These are phyloP conservation scores for Suillus weaverae DNA, from an alignment of 768 basidiomycete species.

Conservation along the genomic window DNA sequence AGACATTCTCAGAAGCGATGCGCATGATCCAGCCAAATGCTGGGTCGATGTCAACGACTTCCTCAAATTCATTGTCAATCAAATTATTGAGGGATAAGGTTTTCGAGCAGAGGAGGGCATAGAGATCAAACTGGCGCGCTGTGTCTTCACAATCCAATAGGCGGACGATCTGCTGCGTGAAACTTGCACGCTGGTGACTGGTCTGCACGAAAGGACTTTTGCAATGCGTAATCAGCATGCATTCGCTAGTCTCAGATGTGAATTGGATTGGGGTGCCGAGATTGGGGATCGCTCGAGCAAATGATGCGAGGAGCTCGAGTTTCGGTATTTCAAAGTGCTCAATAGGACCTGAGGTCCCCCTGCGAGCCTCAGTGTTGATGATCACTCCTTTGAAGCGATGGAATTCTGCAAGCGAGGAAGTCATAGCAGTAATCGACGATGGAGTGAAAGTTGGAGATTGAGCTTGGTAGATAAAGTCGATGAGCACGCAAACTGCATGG, in stretches of 20 bases:
- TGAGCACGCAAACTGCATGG: constrained; percentile 33
- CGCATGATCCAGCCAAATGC: neutral
- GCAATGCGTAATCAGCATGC: constrained; percentile 31
- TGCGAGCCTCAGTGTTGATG: constrained; percentile 26
- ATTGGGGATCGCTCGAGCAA: neutral
- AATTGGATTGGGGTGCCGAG: constrained; percentile 35
- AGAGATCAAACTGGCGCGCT: constrained; percentile 24
- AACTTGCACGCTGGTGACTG: constrained; percentile 33
- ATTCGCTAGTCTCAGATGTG: constrained; percentile 36
- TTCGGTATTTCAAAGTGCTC: constrained; percentile 10
- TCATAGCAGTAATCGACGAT: constrained; percentile 16
- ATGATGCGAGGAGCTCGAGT: constrained; percentile 4
- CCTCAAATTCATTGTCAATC: constrained; percentile 17
- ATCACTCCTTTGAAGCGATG: constrained; percentile 36
- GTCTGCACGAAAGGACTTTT: constrained; percentile 29
- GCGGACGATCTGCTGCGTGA: constrained; percentile 30
- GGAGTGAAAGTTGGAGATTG: constrained; percentile 33
- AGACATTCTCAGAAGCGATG: neutral
- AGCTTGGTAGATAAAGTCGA: constrained; percentile 38
- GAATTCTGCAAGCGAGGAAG: constrained; percentile 28
- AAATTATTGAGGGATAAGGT: neutral
- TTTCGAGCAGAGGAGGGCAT: neutral
- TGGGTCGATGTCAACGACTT: constrained; percentile 1
- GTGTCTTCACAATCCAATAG: constrained; percentile 33
- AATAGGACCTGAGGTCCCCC: neutral